A percentile compares a stretch with the other conserved stretches of the same genome.
Conservation (phyloP, 228 moss, liverwort and hornwort genomes). For the Sphagnum magellanicum region DNA sequence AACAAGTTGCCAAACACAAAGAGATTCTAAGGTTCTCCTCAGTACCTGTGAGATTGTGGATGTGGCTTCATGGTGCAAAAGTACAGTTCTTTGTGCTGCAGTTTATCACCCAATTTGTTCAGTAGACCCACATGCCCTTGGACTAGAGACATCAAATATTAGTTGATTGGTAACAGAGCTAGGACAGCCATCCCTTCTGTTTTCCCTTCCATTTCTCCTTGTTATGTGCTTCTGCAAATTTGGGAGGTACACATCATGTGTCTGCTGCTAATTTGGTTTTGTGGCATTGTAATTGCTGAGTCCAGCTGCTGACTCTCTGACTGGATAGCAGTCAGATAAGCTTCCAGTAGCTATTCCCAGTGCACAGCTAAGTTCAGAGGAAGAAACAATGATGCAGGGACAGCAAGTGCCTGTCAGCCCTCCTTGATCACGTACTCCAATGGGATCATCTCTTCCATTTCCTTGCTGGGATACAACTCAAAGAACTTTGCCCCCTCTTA, state of each 20-base stretch:
- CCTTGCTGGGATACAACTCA: conserved; percentile 44
- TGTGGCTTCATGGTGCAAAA: not conserved
- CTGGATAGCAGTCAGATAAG: conserved; percentile 43
- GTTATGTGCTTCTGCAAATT: too few species aligned
- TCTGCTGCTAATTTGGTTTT: not conserved
- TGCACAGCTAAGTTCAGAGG: conserved; percentile 31
- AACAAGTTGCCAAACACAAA: conserved; percentile 34
- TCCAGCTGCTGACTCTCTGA: conserved; percentile 33
- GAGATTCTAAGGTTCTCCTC: conserved; percentile 36
- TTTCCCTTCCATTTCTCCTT: too few species aligned
- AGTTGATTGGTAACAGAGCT: too few species aligned
- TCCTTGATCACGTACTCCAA: conserved; percentile 30
- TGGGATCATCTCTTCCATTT: conserved; percentile 77
- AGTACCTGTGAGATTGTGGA: not conserved
- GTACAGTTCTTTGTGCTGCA: not conserved
- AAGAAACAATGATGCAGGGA: conserved; percentile 29
- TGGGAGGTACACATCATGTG: too few species aligned
- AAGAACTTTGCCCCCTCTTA: conserved; percentile 38
- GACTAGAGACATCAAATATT: too few species aligned
- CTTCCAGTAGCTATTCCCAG: conserved; percentile 32
- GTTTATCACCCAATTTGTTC: too few species aligned
- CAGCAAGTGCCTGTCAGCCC: conserved; percentile 38
- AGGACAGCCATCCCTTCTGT: too few species aligned
- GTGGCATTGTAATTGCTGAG: not conserved
- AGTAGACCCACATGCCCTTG: not conserved